These are phyloP conservation scores for Spizellomyces punctatus DNA, from an alignment of 192 early-diverging fungal species.

Conservation along the genomic window DNA sequence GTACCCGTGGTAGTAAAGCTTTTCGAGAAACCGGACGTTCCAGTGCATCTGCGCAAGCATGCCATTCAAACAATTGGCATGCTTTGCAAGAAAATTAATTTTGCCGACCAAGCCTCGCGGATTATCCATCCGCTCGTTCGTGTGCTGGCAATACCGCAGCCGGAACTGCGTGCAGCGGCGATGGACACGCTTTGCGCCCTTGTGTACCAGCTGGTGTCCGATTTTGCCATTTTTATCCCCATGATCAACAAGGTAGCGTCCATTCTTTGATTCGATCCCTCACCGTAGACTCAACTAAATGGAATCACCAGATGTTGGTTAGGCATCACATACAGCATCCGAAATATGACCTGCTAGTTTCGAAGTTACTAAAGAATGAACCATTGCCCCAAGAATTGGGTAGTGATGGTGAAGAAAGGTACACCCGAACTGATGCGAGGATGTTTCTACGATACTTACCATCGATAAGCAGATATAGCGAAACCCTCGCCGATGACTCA, in stretches of 20 bases:
- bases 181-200: conserved; percentile 85
- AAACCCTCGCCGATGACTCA: conserved; percentile 33
- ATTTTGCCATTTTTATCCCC: conserved; percentile 87
- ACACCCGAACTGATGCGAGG: not conserved
- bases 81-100: conserved; percentile 75
- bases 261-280: not conserved
- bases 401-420: conserved; percentile 49
- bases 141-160: conserved; percentile 56
- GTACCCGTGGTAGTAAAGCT: conserved; percentile 80
- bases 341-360: conserved; percentile 76
- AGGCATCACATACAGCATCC: conserved; percentile 66
- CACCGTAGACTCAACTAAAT: not conserved
- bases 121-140: conserved; percentile 85
- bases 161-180: conserved; percentile 61
- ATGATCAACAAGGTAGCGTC: conserved; percentile 74
- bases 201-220: conserved; percentile 79
- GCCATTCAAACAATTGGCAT: conserved; percentile 74
- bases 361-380: conserved; percentile 75
- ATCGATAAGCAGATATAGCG: not conserved
- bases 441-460: conserved; percentile 1
- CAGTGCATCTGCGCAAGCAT: conserved; percentile 58
- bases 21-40: conserved; percentile 73
- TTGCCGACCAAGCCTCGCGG: conserved; percentile 82
- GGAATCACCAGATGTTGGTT: conserved; percentile 37
- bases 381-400: conserved; percentile 66